Base-by-base conservation (phyloP, 2,329 filamentous ascomycete species). In the Aspergillus sp. region DNA sequence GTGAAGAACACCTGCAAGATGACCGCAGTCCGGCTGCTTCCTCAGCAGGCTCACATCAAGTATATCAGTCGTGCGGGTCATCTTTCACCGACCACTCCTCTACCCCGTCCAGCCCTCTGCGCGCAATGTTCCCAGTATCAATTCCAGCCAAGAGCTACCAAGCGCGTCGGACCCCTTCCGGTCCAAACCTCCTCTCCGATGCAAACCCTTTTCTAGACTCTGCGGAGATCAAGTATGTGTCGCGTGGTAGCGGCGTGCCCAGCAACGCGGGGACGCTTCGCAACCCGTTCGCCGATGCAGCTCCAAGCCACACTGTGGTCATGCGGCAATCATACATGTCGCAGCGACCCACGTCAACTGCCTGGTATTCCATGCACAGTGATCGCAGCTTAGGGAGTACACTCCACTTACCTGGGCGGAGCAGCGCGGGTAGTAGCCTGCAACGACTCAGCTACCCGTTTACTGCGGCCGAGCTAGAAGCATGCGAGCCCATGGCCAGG, bases 351-450 rank as follows among this genome's bases (percentile, higher is more conserved):
- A 6, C 23, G 13, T 45, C 43, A 21, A 10, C 54, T 38, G 39
- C 59, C 54, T 48, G 62, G 6, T 41, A 45, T 5, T 66, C 64
- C n/a, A 53, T 66, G 17, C 57, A 63, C 32, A 63, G 67, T 45
- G 61, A 65, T n/a, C 60, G 58, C 21, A 71, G 69, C 32, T 56
- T 67, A 15, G 70, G 70, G 21, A 72, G 71, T 58, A 74, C 72
- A 1, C 65, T 74, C 43, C 54, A 72, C 12, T 67, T 73, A 3
- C 72, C 71, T 0, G 69, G 70, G 6, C 62, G 67, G 25, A 69
- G 60, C 38, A 70, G 69, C 53, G 41, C 60, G 7, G 63, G 68
- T 1, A 71, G 69, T 28, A 68, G 67, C 36, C 38, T 66, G 4
- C 63, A 55, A 13, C 51, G 55, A 38, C 49, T 60, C 21, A 67